Evolutionary conservation across 2,329 filamentous ascomycete species (phyloP).

Genomic region (Tolypocladium amazonense): DNA sequence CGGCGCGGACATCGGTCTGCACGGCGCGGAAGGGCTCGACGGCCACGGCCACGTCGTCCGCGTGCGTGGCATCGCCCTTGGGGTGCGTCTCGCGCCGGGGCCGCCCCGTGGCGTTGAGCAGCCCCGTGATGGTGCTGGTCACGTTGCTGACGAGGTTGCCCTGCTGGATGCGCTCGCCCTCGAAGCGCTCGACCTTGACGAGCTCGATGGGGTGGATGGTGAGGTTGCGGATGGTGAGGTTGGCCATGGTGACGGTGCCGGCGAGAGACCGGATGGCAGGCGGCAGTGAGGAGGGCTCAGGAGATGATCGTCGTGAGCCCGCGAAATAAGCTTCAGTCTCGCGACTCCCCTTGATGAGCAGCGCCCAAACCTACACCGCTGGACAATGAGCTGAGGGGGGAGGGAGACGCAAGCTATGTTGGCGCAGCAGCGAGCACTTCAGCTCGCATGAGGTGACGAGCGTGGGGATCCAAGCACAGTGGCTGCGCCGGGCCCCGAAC

Average conservation of each 20-base stretch:
- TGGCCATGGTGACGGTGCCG: constrained; percentile 26
- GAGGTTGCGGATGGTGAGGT: constrained; percentile 71
- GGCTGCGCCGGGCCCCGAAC: no score
- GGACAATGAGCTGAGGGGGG: neutral
- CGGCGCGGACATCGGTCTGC: constrained; percentile 43
- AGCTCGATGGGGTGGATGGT: constrained; percentile 65
- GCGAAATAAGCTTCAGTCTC: neutral
- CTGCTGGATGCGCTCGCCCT: constrained; percentile 32
- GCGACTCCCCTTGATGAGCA: neutral
- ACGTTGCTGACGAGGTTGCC: constrained; percentile 34
- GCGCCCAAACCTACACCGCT: neutral
- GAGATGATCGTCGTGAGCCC: neutral
- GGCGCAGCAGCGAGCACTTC: neutral
- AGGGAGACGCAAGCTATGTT: neutral
- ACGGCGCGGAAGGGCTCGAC: constrained; percentile 59
- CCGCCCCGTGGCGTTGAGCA: constrained; percentile 31
- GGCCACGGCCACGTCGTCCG: constrained; percentile 50
- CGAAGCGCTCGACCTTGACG: constrained; percentile 63
- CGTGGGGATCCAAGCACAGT: neutral
- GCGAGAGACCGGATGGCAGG: neutral
- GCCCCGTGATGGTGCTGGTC: constrained; percentile 29
- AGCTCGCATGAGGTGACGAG: neutral
- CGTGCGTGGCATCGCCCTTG: constrained; percentile 49
- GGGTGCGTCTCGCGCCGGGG: constrained; percentile 20
- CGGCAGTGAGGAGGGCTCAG: neutral